These are phyloP conservation scores for Phytophthora fragariae DNA, from an alignment of 352 stramenopile species.

Conservation along the genomic window DNA sequence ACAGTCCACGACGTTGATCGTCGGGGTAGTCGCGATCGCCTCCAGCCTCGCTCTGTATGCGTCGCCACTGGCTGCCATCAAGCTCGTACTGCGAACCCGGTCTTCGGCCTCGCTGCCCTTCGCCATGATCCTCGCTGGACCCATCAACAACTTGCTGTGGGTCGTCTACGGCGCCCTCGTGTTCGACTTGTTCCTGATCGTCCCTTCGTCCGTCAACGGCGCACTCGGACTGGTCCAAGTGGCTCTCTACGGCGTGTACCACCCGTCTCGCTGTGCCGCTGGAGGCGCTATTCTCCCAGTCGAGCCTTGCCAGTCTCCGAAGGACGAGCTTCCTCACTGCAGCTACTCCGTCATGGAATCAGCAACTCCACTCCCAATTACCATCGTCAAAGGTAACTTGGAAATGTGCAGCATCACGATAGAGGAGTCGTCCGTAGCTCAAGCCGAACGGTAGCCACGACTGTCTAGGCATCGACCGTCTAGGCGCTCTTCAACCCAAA, in stretches of 20 bases:
- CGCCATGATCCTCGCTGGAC: conserved; percentile 63
- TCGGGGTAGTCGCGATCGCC: conserved; percentile 56
- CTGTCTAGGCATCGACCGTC: conserved; percentile 18
- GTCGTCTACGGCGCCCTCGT: conserved; percentile 69
- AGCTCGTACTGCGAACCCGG: conserved; percentile 56
- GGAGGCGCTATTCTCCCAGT: conserved; percentile 23
- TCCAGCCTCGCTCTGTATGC: conserved; percentile 74
- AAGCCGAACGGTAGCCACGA: conserved; percentile 20
- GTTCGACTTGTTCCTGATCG: conserved; percentile 62
- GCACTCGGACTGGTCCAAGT: conserved; percentile 61
- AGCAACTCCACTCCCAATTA: conserved; percentile 16
- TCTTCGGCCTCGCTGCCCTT: conserved; percentile 70
- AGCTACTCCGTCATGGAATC: conserved; percentile 35
- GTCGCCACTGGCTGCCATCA: conserved; percentile 68
- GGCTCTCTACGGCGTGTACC: conserved; percentile 66
- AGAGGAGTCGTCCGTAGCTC: conserved; percentile 14
- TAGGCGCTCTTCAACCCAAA: conserved; percentile 16
- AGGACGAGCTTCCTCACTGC: conserved; percentile 29
- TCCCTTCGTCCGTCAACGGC: conserved; percentile 59
- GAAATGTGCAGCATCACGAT: conserved; percentile 49
- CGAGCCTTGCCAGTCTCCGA: conserved; percentile 24
- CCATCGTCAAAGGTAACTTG: conserved; percentile 28
- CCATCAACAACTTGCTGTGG: conserved; percentile 83
- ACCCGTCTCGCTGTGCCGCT: conserved; percentile 38
- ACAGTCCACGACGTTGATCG: conserved; percentile 35